Base-by-base conservation (phyloP, 345 rosid genomes). In the Camelina laxa region DNA sequence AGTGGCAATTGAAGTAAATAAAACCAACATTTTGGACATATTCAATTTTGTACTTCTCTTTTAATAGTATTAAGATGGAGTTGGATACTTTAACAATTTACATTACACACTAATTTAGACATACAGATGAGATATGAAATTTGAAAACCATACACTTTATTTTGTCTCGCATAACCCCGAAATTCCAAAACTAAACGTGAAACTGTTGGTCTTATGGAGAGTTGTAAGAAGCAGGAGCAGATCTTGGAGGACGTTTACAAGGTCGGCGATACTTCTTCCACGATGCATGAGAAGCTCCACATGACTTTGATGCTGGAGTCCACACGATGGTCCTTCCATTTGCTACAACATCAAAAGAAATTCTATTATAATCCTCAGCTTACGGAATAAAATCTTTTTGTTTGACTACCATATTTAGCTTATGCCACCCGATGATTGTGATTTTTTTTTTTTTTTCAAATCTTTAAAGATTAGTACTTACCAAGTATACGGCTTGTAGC, bases 401-500 rank as follows among this genome's bases (percentile, higher is more conserved):
- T 6, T 15, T 31, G 2, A 33, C n/a, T 57, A 31, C 63, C 4
- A 9, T 9, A 17, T 16, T 16, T 58, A 27, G 36, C 36, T 11
- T 55, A 27, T 55, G 60, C 36, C 4, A 54, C 9, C 16, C 1
- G 35, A 54, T 14, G 36, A 24, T 53, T 53, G 31, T 12, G 35
- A 9, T 14, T 15, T 27, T n/a, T n/a, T n/a, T n/a, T n/a, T n/a
- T n/a, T n/a, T n/a, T 14, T 27, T 27, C 20, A 56, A 31, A 56
- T 56, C 5, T 30, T 12, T 57, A 9, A 57, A 7, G 42, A 57
- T 38, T 36, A 60, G 65, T 20, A 60, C 49, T 61, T 61, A 61
- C 66, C 66, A 15, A 49, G 50, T 60, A 36, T 71, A 41, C 60
- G 51, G 17, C 68, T n/a, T 21, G 41, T 71, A 60, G 75, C 30